Percentiles rank a stretch among this genome's conserved stretches.
phyloP scores from a whole-genome alignment of 2,329 filamentous ascomycete species.

The Penicillium crustosum region DNA sequence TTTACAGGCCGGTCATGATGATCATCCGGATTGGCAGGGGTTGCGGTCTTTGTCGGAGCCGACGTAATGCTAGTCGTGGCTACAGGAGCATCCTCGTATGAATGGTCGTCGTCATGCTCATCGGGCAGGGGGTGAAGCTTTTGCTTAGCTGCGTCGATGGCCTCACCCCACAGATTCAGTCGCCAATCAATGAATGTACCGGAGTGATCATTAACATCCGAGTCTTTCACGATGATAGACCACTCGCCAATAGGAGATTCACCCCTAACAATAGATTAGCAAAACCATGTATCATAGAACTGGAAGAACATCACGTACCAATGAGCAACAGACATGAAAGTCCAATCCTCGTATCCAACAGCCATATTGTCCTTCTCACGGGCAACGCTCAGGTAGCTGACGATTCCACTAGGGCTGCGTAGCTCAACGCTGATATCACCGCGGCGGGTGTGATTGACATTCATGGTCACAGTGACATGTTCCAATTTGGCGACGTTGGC shows the following conservation, averaged over 20 bases:
- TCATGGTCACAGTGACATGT: constrained; percentile 98
- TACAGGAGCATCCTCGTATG: constrained; percentile 63
- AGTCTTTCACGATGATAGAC: constrained; percentile 88
- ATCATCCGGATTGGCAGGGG: constrained; percentile 56
- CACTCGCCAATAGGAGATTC: constrained; percentile 84
- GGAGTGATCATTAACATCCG: constrained; percentile 69
- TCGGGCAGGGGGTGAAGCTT: constrained; percentile 76
- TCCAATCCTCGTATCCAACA: constrained; percentile 88
- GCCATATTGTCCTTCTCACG: constrained; percentile 66
- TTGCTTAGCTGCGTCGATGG: constrained; percentile 72
- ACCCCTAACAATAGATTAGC: constrained; percentile 62
- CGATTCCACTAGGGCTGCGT: constrained; percentile 75
- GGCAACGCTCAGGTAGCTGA: constrained; percentile 78
- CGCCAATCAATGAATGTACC: constrained; percentile 90
- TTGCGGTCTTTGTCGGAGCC: constrained; percentile 46
- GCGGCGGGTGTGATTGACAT: constrained; percentile 79
- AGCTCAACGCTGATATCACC: constrained; percentile 93
- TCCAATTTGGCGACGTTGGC: constrained; percentile 86
- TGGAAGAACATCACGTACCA: constrained; percentile 60
- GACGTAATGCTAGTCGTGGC: constrained; percentile 63
- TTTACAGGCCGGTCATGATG: constrained; percentile 66
- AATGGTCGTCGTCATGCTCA: constrained; percentile 79
- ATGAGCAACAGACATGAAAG: constrained; percentile 97
- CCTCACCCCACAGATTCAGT: constrained; percentile 90
- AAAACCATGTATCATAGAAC: not conserved